Base-by-base conservation (phyloP, 2,329 filamentous ascomycete species). In the Pseudopithomyces chartarum region DNA sequence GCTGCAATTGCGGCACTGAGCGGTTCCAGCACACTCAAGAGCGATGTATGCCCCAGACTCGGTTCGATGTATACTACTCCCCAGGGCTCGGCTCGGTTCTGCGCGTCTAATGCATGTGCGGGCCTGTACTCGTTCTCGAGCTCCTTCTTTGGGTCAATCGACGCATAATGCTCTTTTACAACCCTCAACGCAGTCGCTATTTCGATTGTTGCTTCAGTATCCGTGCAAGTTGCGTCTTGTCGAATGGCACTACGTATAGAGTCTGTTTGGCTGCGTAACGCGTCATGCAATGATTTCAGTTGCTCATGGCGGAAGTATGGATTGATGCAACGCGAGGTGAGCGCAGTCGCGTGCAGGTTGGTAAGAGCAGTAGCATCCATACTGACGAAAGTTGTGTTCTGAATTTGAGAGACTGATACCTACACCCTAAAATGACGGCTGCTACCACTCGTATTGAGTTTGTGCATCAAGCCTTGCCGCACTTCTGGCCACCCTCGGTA, bases 11-110 rank as follows among this genome's bases (percentile, higher is more conserved):
- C 81, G 4, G 81, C 77, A 33, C 75, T 76, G 38, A 84, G 49
- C 0, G 81, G 77, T 3, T 69, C 71, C 17, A 83, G 60, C 1
- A 77, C 62, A 0, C 78, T 81, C 58, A 79, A 84, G 56, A 85
- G 79, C 8, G 80, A 68, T 0, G 79, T 84, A 65, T 85, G 79
- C 6, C 57, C 69, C 32, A 58, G 52, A 10, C 74, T 70, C 1
- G 82, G 81, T 47, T 81, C 76, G 48, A 85, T 80, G 43, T 81
- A 81, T 1, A 80, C 77, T 51, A 81, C 71, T 2, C 80, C 80
- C 44, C 70, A 70, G 1, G 75, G 75, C 0, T 69, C 61, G 54
- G 72, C 70, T 48, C 69, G 61, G 3, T 70, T 61, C 6, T 57
- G 23, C 22, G 76, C 77, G 62, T 82, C 68, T 40, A 74, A 72